Evolutionary conservation across 148 eudicot species (phyloP).

Genomic region (Hydrangea macrophylla): DNA sequence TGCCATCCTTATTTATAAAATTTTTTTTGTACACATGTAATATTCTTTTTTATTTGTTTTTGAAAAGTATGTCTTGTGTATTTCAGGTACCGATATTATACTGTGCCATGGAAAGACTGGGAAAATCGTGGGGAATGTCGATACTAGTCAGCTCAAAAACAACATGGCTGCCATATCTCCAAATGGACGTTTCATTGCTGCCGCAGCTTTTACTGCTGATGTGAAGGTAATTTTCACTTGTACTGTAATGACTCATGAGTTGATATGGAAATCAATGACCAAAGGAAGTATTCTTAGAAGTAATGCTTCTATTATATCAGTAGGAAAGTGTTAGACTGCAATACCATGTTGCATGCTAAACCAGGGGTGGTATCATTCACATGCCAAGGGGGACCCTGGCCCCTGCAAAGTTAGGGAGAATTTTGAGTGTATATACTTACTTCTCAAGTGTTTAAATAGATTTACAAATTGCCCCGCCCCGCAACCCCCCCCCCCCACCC

Average conservation of each 20-base stretch:
- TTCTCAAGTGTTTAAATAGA: no score
- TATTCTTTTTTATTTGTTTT: neutral
- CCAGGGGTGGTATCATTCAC: neutral
- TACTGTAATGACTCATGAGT: constrained; percentile 10
- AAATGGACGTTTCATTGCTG: constrained; percentile 95
- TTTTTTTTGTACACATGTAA: constrained; percentile 1
- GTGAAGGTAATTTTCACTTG: constrained; percentile 79
- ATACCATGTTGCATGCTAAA: neutral
- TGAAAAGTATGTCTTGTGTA: neutral
- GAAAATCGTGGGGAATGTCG: constrained; percentile 78
- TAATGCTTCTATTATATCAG: neutral
- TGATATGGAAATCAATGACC: neutral
- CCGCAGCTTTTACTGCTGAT: constrained; percentile 99
- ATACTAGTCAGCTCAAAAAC: constrained; percentile 90
- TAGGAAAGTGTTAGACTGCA: neutral
- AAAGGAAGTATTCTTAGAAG: neutral
- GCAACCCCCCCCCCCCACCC: no score
- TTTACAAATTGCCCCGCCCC: no score
- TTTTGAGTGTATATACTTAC: no score
- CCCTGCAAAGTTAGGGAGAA: no score
- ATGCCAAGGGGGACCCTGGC: no score
- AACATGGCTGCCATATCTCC: constrained; percentile 94
- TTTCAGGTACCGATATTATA: constrained; percentile 87
- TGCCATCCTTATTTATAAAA: neutral
- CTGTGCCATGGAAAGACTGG: constrained; percentile 97